Percentiles rank a stretch among this genome's conserved stretches.
Evolutionary conservation across 202 grass and related monocot genomes (phyloP).

Genomic region (Carex arenaria): DNA sequence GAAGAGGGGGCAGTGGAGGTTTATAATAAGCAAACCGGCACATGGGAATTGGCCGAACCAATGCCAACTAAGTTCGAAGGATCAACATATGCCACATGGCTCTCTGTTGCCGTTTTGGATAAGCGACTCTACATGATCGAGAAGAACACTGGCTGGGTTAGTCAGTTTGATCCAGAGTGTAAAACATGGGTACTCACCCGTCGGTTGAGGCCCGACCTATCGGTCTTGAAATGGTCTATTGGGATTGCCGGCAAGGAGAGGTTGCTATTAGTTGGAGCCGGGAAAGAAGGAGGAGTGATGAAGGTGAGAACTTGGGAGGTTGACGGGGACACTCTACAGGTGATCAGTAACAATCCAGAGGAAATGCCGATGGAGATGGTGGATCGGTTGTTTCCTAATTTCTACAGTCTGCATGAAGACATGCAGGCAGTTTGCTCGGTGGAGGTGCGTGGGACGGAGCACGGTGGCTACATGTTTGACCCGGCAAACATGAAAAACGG

Average conservation of each 20-base stretch:
- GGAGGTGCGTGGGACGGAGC: constrained; percentile 33
- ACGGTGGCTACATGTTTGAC: constrained; percentile 66
- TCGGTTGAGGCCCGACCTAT: constrained; percentile 18
- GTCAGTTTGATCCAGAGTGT: constrained; percentile 61
- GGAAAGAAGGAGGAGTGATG: constrained; percentile 14
- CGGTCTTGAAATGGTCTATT: constrained; percentile 36
- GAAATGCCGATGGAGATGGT: constrained; percentile 48
- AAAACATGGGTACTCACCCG: constrained; percentile 44
- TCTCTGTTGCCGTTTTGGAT: constrained; percentile 47
- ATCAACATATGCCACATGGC: constrained; percentile 54
- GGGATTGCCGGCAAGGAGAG: constrained; percentile 29
- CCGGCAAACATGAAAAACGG: constrained; percentile 39
- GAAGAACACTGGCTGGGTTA: constrained; percentile 38
- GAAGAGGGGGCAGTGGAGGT: constrained; percentile 50
- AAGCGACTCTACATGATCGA: constrained; percentile 53
- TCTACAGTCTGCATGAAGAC: constrained; percentile 23
- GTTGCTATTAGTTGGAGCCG: constrained; percentile 48
- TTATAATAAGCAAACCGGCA: constrained; percentile 15
- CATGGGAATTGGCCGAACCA: constrained; percentile 51
- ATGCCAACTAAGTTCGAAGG: constrained; percentile 41
- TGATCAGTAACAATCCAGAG: neutral
- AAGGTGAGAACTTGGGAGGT: constrained; percentile 50
- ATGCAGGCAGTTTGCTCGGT: constrained; percentile 15
- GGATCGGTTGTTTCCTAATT: constrained; percentile 34
- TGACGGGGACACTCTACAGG: constrained; percentile 38